Conservation (phyloP, 768 basidiomycete genomes). For the Mycena kentingensis region DNA sequence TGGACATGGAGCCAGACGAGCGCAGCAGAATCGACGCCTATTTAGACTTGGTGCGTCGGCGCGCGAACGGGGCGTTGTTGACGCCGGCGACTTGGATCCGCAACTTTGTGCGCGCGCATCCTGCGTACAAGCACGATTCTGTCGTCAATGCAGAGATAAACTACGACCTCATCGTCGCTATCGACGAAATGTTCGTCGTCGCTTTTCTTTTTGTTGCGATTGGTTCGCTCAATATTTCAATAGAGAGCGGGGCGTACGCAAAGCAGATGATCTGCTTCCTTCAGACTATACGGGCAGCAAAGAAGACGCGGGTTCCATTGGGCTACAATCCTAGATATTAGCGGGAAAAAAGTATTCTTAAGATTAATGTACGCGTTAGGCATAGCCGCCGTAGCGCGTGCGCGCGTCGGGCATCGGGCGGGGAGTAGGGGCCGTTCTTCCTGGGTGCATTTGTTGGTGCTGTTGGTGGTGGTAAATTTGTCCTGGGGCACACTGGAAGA, state of each 20-base stretch:
- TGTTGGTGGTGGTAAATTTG: neutral
- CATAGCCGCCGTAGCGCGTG: neutral
- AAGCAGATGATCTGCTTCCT: slow-evolving; percentile 66
- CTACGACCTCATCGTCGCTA: slow-evolving; percentile 85
- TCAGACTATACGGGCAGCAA: slow-evolving; percentile 53
- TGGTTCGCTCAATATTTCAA: slow-evolving; percentile 6
- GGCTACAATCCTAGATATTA: slow-evolving; percentile 30
- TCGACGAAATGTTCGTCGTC: slow-evolving; percentile 87
- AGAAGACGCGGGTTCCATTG: slow-evolving; percentile 48
- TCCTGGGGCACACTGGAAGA: neutral
- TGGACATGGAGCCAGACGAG: slow-evolving; percentile 71
- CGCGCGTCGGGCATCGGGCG: neutral
- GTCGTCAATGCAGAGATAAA: slow-evolving; percentile 89
- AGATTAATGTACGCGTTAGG: neutral
- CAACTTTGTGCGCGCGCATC: slow-evolving; percentile 86
- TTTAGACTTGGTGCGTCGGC: slow-evolving; percentile 71
- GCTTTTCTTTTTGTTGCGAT: neutral
- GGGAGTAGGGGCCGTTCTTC: neutral
- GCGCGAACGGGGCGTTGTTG: slow-evolving; percentile 78
- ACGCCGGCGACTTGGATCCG: slow-evolving; percentile 95
- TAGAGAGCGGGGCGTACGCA: slow-evolving; percentile 70
- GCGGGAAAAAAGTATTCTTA: no score
- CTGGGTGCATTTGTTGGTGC: neutral
- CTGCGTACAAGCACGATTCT: slow-evolving; percentile 91
- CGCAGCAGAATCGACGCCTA: slow-evolving; percentile 71